phyloP scores from a whole-genome alignment of 208 protist genomes.

The Trichomonas tenax region DNA sequence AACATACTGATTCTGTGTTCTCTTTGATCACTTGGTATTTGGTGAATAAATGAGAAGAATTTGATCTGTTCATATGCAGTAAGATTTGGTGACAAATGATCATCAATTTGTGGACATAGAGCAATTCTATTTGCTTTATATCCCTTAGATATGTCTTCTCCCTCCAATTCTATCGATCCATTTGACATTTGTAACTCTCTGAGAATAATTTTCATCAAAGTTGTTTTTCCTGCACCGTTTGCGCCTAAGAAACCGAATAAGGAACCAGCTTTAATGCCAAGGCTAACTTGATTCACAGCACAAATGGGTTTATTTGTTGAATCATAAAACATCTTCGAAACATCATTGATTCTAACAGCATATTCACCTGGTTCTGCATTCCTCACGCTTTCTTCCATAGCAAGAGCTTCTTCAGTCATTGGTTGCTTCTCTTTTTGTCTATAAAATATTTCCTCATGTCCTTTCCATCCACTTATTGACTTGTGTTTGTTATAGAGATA shows the following conservation, averaged over 20 bases:
- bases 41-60: background rate
- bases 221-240: conserved; percentile 38
- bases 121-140: background rate
- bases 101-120: background rate
- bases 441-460: background rate
- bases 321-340: background rate
- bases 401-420: background rate
- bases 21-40: background rate
- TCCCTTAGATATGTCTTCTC: background rate
- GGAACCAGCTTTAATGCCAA: background rate
- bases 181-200: background rate
- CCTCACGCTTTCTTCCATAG: background rate
- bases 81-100: background rate
- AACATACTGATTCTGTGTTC: background rate
- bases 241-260: conserved; percentile 35
- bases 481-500: background rate
- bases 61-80: background rate
- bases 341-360: background rate
- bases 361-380: background rate
- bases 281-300: background rate
- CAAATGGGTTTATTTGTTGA: background rate
- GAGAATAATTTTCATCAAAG: conserved; percentile 33
- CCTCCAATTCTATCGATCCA: background rate
- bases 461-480: background rate
- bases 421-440: background rate